These are phyloP conservation scores for Fusarium neocosmosporiellum DNA, from an alignment of 2,329 filamentous ascomycete genomes.

Conservation along the genomic window DNA sequence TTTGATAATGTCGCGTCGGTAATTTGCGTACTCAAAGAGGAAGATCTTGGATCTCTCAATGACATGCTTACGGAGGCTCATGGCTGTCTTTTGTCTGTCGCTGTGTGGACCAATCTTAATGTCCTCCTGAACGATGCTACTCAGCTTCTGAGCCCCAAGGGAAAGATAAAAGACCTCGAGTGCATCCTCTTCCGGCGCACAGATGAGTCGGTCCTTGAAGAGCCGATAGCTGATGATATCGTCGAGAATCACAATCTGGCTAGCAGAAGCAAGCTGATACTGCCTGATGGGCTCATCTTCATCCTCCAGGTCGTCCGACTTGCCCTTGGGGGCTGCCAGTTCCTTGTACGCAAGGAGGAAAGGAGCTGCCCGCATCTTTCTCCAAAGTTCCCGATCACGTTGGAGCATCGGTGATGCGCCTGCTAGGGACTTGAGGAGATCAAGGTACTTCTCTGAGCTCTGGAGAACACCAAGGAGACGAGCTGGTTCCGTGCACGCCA, in stretches of 20 bases:
- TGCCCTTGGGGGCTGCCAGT: constrained; percentile 61
- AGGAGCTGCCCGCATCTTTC: constrained; percentile 77
- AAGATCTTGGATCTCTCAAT: constrained; percentile 91
- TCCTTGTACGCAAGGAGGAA: constrained; percentile 90
- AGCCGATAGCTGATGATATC: constrained; percentile 90
- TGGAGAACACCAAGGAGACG: constrained; percentile 84
- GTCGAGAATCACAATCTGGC: constrained; percentile 81
- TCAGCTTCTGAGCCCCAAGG: constrained; percentile 82
- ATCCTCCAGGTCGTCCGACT: constrained; percentile 65
- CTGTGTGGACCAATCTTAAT: constrained; percentile 75
- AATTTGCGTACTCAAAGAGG: constrained; percentile 78
- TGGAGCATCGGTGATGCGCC: constrained; percentile 77
- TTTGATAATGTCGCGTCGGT: constrained; percentile 80
- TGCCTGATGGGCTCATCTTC: constrained; percentile 76
- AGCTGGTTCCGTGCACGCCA: constrained; percentile 86
- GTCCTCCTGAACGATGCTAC: constrained; percentile 81
- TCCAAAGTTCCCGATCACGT: constrained; percentile 82
- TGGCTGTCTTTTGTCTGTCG: constrained; percentile 75
- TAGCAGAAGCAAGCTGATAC: constrained; percentile 80
- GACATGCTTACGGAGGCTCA: constrained; percentile 80
- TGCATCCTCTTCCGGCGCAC: constrained; percentile 88
- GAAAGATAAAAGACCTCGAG: constrained; percentile 87
- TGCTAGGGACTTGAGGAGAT: constrained; percentile 82
- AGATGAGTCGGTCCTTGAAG: constrained; percentile 86
- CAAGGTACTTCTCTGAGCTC: constrained; percentile 86